Evolutionary conservation across 805 yeast genomes (phyloP), one percentile per base, ranked within the genome.

Genomic region (Schizosaccharomyces pombe): DNA sequence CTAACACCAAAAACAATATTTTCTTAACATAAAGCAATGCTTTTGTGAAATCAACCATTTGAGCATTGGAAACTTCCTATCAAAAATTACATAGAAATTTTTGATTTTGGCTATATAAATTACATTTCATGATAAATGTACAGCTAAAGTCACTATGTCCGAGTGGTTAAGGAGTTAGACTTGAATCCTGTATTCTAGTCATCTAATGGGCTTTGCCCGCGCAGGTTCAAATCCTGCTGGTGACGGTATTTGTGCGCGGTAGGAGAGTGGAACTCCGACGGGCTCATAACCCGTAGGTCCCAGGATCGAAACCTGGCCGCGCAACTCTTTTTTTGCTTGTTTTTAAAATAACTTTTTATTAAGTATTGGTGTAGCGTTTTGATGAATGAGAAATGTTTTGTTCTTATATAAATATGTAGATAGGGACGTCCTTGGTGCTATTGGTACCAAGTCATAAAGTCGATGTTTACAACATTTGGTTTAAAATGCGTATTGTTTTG

Each of bases 141-240:
- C 43, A 37, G 22, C 43, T 16, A n/a, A 2, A 37, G 43, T 37
- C 43, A 37, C 24, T 37, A 37, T 37, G 43, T 37, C 43, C 43
- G 43, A 37, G 43, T 37, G 43, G 43, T 37, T 37, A 37, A 37
- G 43, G 43, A 37, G 43, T 37, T 37, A 37, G 43, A 37, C 43
- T 37, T 37, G 43, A 37, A 37, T 11, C 22, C n/a, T n/a, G n/a
- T n/a, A 37, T 37, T 37, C 43, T 19, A 37, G 43, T 24, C 26
- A 43, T 43, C 49, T 43, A 43, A 43, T 43, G 49, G 28, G 49
- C 49, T 16, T 12, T 43, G 49, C 49, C 28, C 49, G 19, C 49
- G 49, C 49, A 43, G 49, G 49, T 43, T 43, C 49, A 43, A 43
- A 26, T 43, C 49, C 49, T 43, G 49, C 49, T 43, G 49, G 28